Percentiles rank a stretch among this genome's conserved stretches.
Conservation (phyloP, 2,329 filamentous ascomycete genomes). For the Verticillium nonalfalfae region DNA sequence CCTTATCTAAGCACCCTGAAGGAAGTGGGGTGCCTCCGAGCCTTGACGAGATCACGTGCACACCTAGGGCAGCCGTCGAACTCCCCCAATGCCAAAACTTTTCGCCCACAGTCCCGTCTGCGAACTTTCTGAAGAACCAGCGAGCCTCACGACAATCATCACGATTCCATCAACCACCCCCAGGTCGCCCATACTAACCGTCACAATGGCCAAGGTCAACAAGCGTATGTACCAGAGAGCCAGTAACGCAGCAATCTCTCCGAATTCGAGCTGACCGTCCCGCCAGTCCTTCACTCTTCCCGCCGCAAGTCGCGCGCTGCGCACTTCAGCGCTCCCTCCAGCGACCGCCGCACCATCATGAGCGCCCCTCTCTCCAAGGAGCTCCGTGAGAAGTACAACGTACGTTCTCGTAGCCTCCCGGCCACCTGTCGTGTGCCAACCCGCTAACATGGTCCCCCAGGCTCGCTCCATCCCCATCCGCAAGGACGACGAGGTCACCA, state of each 20-base stretch:
- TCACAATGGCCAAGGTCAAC: conserved; percentile 69
- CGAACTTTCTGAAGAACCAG: conserved; percentile 1
- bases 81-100: background rate
- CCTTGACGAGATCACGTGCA: background rate
- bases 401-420: conserved; percentile 39
- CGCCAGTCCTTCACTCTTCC: conserved; percentile 64
- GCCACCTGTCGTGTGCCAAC: background rate
- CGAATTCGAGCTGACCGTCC: conserved; percentile 1
- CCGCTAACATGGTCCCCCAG: conserved; percentile 34
- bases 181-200: conserved; percentile 15
- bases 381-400: conserved; percentile 98
- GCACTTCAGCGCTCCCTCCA: conserved; percentile 94
- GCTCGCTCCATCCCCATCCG: conserved; percentile 94
- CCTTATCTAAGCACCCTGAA: too few relatives aligned
- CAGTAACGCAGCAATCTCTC: background rate
- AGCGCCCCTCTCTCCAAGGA: conserved; percentile 94
- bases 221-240: conserved; percentile 33
- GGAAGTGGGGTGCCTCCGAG: too few relatives aligned
- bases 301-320: conserved; percentile 98
- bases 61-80: background rate
- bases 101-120: conserved; percentile 2
- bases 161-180: conserved; percentile 3
- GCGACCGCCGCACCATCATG: conserved; percentile 94
- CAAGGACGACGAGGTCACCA: conserved; percentile 93
- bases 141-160: conserved; percentile 1